A percentile compares a stretch with the other conserved stretches of the same genome.
These are phyloP conservation scores for Oryza glumipatula DNA, from an alignment of 176 grass and related monocot genomes.

Conservation along the genomic window DNA sequence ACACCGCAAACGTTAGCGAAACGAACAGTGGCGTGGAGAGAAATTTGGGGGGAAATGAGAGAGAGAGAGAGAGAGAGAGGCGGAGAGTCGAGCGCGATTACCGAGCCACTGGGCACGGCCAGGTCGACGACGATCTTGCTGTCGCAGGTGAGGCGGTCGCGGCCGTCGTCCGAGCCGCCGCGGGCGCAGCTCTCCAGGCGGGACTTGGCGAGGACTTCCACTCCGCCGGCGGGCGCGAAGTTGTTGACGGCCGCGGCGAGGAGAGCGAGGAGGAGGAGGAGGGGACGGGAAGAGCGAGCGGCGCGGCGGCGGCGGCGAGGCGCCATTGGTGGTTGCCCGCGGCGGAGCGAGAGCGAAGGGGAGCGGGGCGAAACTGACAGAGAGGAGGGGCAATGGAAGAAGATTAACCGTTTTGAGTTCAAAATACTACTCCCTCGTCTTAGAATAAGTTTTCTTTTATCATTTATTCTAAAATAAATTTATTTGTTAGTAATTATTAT, in stretches of 20 bases:
- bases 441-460: too few species aligned
- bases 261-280: slow-evolving; percentile 22
- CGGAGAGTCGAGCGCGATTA: neutral
- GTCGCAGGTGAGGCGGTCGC: slow-evolving; percentile 52
- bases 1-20: neutral
- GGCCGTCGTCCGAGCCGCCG: slow-evolving; percentile 43
- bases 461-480: too few species aligned
- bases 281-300: neutral
- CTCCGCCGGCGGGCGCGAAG: neutral
- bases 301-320: neutral
- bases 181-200: slow-evolving; percentile 48
- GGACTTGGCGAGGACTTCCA: slow-evolving; percentile 85
- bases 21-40: neutral
- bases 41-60: neutral
- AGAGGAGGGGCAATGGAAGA: too few species aligned
- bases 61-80: neutral
- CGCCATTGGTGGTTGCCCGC: neutral
- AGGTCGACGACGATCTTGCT: slow-evolving; percentile 75
- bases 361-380: too few species aligned
- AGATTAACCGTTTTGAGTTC: too few species aligned
- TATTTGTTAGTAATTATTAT: too few species aligned
- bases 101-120: slow-evolving; percentile 66
- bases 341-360: neutral
- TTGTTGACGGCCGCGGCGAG: slow-evolving; percentile 9
- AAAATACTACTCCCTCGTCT: too few species aligned